Percentiles rank a stretch among this genome's conserved stretches.
These are phyloP conservation scores for Porcisia hertigi DNA, from an alignment of 208 protist species.

Conservation along the genomic window DNA sequence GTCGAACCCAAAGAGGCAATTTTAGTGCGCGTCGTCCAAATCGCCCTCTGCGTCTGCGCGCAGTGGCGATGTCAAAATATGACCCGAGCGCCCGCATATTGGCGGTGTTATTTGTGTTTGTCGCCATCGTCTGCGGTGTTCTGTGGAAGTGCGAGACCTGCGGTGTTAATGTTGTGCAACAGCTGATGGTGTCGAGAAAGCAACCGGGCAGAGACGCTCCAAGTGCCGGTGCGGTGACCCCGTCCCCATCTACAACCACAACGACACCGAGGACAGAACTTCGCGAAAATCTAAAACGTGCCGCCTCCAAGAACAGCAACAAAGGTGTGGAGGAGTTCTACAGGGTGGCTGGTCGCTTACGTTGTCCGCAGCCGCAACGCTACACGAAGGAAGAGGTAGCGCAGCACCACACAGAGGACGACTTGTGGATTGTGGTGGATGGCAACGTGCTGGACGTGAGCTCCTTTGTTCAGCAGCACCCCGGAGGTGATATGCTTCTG, in stretches of 20 bases:
- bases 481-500: constrained; percentile 62
- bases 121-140: neutral
- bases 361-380: constrained; percentile 43
- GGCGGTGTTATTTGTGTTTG: neutral
- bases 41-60: neutral
- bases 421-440: constrained; percentile 79
- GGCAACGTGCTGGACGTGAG: constrained; percentile 79
- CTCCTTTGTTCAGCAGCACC: constrained; percentile 55
- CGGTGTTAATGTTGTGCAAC: constrained; percentile 4
- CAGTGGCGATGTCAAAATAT: neutral
- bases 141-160: constrained; percentile 11
- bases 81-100: neutral
- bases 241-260: neutral
- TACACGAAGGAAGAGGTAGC: constrained; percentile 61
- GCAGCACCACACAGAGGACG: constrained; percentile 35
- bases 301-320: constrained; percentile 6
- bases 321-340: constrained; percentile 44
- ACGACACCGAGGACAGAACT: neutral
- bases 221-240: neutral
- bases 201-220: neutral
- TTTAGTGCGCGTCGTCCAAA: neutral
- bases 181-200: neutral
- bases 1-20: neutral
- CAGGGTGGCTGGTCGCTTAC: constrained; percentile 32
- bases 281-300: neutral